phyloP scores from a whole-genome alignment of 345 rosid genomes.

The Eucalyptus sp. region DNA sequence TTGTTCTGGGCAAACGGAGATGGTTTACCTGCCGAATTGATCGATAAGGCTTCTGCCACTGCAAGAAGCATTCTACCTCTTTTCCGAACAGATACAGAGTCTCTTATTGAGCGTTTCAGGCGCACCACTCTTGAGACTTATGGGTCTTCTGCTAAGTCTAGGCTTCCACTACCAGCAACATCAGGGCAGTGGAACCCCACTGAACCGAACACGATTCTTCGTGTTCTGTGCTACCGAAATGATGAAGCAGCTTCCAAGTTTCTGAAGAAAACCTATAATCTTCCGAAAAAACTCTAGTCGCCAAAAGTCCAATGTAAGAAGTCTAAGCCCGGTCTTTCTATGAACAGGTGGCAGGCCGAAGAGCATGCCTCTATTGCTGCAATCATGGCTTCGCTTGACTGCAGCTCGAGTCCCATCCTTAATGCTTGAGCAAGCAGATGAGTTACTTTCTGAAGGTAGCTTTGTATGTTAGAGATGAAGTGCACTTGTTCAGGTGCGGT shows the following conservation, averaged over 20 bases:
- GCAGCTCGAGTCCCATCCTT: neutral
- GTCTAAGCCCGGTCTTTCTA: neutral
- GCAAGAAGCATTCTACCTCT: constrained; percentile 71
- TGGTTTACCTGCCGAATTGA: constrained; percentile 70
- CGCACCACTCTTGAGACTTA: constrained; percentile 61
- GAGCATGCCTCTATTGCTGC: neutral
- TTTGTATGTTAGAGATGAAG: neutral
- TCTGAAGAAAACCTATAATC: constrained; percentile 79
- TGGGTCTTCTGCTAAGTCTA: constrained; percentile 70
- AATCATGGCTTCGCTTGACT: neutral
- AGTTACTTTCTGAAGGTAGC: neutral
- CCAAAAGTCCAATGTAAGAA: neutral
- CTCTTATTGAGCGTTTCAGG: constrained; percentile 73
- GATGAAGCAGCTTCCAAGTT: constrained; percentile 77
- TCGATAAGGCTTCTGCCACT: constrained; percentile 59
- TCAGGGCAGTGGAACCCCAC: constrained; percentile 87
- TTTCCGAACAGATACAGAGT: constrained; percentile 67
- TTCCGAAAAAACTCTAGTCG: constrained; percentile 58
- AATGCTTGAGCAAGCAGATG: neutral
- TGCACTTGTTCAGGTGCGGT: neutral
- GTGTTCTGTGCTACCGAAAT: constrained; percentile 77
- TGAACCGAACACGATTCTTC: constrained; percentile 81
- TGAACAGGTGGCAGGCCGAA: neutral
- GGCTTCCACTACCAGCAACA: constrained; percentile 84
- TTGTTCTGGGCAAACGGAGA: constrained; percentile 94